Evolutionary conservation across 805 yeast species (phyloP).

Genomic region (Spathaspora boniae): DNA sequence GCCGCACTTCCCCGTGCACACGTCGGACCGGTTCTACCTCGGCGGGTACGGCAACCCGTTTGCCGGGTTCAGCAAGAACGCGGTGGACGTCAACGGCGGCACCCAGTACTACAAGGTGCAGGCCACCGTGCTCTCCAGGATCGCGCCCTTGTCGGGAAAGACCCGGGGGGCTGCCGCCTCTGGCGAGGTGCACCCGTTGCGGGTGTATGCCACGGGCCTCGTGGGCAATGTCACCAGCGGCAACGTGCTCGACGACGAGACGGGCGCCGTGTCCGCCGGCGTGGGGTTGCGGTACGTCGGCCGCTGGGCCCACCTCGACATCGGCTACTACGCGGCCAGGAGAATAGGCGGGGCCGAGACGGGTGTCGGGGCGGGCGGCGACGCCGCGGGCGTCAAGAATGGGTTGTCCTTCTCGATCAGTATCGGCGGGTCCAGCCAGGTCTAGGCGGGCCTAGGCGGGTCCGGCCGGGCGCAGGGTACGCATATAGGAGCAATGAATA

Average conservation of each 20-base stretch:
- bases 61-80: constrained; percentile 64
- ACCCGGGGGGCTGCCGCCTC: not conserved
- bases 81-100: constrained; percentile 77
- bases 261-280: constrained; percentile 27
- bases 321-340: constrained; percentile 34
- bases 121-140: constrained; percentile 50
- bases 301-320: constrained; percentile 38
- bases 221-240: constrained; percentile 55
- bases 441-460: not conserved
- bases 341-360: constrained; percentile 17
- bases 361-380: no score
- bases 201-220: constrained; percentile 59
- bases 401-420: constrained; percentile 38
- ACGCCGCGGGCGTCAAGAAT: constrained; percentile 28
- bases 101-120: constrained; percentile 57
- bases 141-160: constrained; percentile 18
- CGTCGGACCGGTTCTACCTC: constrained; percentile 76
- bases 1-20: constrained; percentile 40
- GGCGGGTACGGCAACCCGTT: constrained; percentile 80
- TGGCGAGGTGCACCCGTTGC: constrained; percentile 30
- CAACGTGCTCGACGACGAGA: constrained; percentile 20
- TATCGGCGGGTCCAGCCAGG: constrained; percentile 36
- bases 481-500: constrained; percentile 5
- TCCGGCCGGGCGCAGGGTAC: no score
- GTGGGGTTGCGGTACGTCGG: constrained; percentile 37